These are phyloP conservation scores for Penicillium herquei DNA, from an alignment of 495 filamentous ascomycete genomes.

Conservation along the genomic window DNA sequence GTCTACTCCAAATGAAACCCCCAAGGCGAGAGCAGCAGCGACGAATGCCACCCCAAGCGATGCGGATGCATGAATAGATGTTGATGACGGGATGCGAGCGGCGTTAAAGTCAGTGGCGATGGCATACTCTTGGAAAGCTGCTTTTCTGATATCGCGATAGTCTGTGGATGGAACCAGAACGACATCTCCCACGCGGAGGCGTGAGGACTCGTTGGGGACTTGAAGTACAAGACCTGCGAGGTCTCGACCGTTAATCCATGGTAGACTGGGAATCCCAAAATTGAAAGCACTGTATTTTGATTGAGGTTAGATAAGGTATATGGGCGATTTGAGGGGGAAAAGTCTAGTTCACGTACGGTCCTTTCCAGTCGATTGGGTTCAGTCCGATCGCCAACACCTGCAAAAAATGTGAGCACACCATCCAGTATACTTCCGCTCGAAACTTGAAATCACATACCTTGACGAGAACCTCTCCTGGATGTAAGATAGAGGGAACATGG, in stretches of 20 bases:
- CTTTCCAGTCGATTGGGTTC: constrained; percentile 75
- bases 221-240: constrained; percentile 58
- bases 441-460: constrained; percentile 29
- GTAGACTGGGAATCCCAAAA: constrained; percentile 61
- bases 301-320: not conserved
- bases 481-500: constrained; percentile 43
- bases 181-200: constrained; percentile 53
- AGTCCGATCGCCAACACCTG: constrained; percentile 58
- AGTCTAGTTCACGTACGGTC: constrained; percentile 46
- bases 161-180: constrained; percentile 67
- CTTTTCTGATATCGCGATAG: constrained; percentile 67
- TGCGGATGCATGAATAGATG: constrained; percentile 52
- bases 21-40: constrained; percentile 55
- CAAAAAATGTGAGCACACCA: not conserved
- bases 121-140: constrained; percentile 67
- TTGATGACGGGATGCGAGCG: constrained; percentile 50
- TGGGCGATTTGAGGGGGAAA: not conserved
- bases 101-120: constrained; percentile 63
- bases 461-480: constrained; percentile 54
- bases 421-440: too few relatives aligned
- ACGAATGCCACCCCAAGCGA: constrained; percentile 65
- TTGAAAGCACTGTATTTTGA: constrained; percentile 51
- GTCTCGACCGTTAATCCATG: constrained; percentile 67
- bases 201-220: constrained; percentile 36
- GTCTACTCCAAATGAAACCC: constrained; percentile 61